Percentiles rank a stretch among this genome's conserved stretches.
phyloP scores from a whole-genome alignment of 1,284 basidiomycete species.

The Cronartium quercuum region DNA sequence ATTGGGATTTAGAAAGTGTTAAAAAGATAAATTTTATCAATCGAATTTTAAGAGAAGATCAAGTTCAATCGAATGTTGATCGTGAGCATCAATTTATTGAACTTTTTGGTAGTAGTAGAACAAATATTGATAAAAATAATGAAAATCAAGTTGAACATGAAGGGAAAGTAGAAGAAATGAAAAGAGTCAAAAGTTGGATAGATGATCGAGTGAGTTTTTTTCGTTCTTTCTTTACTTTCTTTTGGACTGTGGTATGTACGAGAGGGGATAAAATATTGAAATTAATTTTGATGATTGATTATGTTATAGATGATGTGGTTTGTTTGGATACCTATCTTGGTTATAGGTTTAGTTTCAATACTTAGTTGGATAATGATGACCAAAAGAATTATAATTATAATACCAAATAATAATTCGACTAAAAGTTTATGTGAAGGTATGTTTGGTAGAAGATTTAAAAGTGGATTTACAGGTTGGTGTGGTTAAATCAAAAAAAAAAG shows the following conservation, averaged over 20 bases:
- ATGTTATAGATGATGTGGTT: neutral
- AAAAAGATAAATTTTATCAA: no score
- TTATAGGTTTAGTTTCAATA: neutral
- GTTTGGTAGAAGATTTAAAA: no score
- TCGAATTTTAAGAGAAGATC: no score
- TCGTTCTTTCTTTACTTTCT: neutral
- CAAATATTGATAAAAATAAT: neutral
- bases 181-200: neutral
- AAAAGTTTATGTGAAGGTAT: no score
- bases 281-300: neutral
- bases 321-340: neutral
- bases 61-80: neutral
- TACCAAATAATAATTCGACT: no score
- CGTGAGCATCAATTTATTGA: neutral
- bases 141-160: neutral
- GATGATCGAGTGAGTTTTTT: neutral
- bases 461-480: neutral
- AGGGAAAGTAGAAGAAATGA: neutral
- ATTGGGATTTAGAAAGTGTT: no score
- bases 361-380: no score
- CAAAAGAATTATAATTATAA: no score
- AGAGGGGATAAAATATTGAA: neutral
- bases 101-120: neutral
- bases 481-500: neutral
- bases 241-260: neutral